Evolutionary conservation across 768 basidiomycete genomes (phyloP), one percentile per base, ranked within the genome.

Genomic region (Ramaria rubella): DNA sequence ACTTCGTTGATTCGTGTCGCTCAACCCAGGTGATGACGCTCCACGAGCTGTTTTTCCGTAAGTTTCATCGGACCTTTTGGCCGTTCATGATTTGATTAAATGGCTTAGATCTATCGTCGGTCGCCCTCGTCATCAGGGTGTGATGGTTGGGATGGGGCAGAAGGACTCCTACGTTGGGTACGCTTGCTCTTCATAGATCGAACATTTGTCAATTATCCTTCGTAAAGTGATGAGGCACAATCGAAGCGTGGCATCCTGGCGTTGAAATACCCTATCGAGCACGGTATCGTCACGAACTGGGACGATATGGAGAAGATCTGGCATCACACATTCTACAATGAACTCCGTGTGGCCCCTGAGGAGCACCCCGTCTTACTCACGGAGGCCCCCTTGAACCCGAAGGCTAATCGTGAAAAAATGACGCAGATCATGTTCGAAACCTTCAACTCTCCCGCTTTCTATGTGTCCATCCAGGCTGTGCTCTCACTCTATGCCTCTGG

Each of bases 221-320:
- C 23, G 21, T 19, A 2, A 64, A 90, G 90, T 65, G 91, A 94
- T 62, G 91, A 94, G 69, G 90, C 90, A 40, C 90, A 93, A 69
- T 87, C 90, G 34, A 94, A 96, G 80, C 88, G 93, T 73, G 93
- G 94, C 79, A 91, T 95, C 70, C 79, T 95, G 61, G 87, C 87
- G 45, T 75, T 95, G 65, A 93, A 94, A 75, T 92, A 95, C 76
- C 93, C 90, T 52, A 92, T 92, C 64, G 89, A 93, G 71, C 90
- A 92, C 75, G 90, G 90, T 73, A 87, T 92, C 68, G 89, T 95
- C 70, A 94, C 92, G 72, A 94, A 96, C 83, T 96, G 94, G 94
- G 94, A 94, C 66, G 93, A 94, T 74, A 94, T 94, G 92, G 94
- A 95, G 78, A 94, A 94, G 77, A 94, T 94, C 71, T 95, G 92